phyloP scores from a whole-genome alignment of 2,329 filamentous ascomycete species.

The Parastagonospora nodorum region DNA sequence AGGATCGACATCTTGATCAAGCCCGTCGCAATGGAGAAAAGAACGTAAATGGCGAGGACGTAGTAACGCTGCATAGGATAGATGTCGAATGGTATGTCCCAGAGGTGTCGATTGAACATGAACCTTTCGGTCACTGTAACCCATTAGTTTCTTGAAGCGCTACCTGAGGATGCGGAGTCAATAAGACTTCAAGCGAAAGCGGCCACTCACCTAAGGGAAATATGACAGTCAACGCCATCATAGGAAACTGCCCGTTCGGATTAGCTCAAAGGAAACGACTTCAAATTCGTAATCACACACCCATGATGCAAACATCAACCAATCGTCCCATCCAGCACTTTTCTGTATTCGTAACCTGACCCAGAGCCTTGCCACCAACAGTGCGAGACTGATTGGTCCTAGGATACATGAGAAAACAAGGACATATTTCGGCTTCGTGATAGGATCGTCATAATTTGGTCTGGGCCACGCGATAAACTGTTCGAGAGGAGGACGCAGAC shows the following conservation, averaged over 20 bases:
- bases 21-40: constrained; percentile 23
- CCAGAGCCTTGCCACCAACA: constrained; percentile 27
- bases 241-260: constrained; percentile 10
- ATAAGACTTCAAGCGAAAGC: neutral
- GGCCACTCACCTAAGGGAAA: constrained; percentile 15
- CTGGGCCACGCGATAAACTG: constrained; percentile 21
- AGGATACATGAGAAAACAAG: constrained; percentile 22
- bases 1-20: constrained; percentile 38
- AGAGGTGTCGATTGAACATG: constrained; percentile 26
- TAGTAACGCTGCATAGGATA: constrained; percentile 21
- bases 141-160: constrained; percentile 5
- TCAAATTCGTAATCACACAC: constrained; percentile 3
- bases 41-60: constrained; percentile 23
- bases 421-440: constrained; percentile 14
- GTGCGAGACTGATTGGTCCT: constrained; percentile 18
- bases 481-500: constrained; percentile 22
- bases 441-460: constrained; percentile 21
- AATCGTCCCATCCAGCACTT: constrained; percentile 29
- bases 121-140: constrained; percentile 17
- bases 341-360: constrained; percentile 23
- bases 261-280: neutral
- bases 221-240: constrained; percentile 23
- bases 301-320: constrained; percentile 27
- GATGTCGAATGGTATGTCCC: constrained; percentile 21
- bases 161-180: no score